phyloP scores from a whole-genome alignment of 139 green algal genomes.

The Auxenochlorella pyrenoidosa region DNA sequence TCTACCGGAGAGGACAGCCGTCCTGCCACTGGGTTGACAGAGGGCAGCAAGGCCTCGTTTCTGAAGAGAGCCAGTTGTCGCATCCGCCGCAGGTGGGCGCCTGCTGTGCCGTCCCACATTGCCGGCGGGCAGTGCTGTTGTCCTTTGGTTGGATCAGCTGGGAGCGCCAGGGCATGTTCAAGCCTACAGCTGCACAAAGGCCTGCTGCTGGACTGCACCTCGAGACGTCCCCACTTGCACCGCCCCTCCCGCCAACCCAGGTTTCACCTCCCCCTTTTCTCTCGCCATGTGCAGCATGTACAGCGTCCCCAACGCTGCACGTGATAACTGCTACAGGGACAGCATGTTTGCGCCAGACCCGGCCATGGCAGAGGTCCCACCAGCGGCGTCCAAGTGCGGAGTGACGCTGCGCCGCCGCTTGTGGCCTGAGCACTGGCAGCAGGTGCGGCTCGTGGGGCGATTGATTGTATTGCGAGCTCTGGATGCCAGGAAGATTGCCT shows the following conservation, averaged over 20 bases:
- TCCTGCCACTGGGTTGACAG: background rate
- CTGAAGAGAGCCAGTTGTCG: background rate
- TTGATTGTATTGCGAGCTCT: too few species aligned
- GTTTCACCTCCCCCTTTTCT: too few species aligned
- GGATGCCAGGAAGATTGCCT: too few species aligned
- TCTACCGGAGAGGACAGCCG: background rate
- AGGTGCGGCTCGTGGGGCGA: background rate
- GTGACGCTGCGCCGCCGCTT: background rate
- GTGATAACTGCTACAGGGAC: slow-evolving; percentile 14
- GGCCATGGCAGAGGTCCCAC: background rate
- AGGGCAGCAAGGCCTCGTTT: background rate
- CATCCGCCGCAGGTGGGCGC: slow-evolving; percentile 8
- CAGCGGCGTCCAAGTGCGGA: background rate
- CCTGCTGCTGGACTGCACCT: background rate
- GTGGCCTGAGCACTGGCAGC: background rate
- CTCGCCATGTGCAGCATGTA: background rate
- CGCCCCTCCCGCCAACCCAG: background rate
- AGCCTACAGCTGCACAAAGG: too few species aligned
- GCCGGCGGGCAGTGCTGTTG: background rate
- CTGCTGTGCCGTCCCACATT: background rate
- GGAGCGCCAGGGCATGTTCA: too few species aligned
- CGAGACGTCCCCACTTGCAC: background rate
- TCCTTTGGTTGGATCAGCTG: too few species aligned
- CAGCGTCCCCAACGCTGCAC: background rate
- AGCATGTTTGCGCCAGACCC: background rate